These are phyloP conservation scores for Sutorius eximius DNA, from an alignment of 1,284 basidiomycete species.

Conservation along the genomic window DNA sequence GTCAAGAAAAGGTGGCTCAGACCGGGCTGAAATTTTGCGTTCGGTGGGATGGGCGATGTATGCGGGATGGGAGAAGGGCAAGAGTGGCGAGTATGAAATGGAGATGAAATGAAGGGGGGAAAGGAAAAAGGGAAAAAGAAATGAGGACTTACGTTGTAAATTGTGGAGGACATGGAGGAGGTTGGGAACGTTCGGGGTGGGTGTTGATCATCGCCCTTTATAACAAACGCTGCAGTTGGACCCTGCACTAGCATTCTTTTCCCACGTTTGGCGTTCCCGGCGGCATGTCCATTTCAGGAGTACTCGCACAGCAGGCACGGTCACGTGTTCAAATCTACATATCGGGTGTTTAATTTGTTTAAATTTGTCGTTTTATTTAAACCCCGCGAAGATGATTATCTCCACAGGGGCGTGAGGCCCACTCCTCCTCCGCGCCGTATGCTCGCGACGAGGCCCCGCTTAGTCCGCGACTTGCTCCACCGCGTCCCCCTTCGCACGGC, in stretches of 20 bases:
- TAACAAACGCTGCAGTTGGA: conserved; percentile 36
- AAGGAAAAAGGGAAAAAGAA: not conserved
- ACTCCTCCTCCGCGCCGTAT: not conserved
- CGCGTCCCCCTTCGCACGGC: conserved; percentile 5
- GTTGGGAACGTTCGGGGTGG: conserved; percentile 40
- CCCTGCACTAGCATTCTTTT: conserved; percentile 37
- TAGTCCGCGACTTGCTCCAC: not conserved
- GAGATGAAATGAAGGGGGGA: not conserved
- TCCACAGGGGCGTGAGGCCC: conserved; percentile 3
- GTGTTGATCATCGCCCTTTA: conserved; percentile 42
- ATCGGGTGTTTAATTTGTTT: conserved; percentile 22
- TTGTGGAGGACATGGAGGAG: conserved; percentile 44
- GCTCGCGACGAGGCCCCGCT: not conserved
- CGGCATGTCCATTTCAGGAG: conserved; percentile 34
- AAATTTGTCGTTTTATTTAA: conserved; percentile 13
- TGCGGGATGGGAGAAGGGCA: not conserved
- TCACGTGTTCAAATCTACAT: conserved; percentile 28
- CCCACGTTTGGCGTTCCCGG: conserved; percentile 38
- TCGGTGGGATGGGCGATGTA: not conserved
- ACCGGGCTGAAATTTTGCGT: conserved; percentile 30
- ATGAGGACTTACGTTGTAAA: conserved; percentile 45
- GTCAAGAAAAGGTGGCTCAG: conserved; percentile 2
- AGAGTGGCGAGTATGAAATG: not conserved
- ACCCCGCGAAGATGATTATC: conserved; percentile 27
- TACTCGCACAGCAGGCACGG: conserved; percentile 29